Evolutionary conservation across 441 rosid genomes (phyloP).

Genomic region (Cnidoscolus chayamansa): DNA sequence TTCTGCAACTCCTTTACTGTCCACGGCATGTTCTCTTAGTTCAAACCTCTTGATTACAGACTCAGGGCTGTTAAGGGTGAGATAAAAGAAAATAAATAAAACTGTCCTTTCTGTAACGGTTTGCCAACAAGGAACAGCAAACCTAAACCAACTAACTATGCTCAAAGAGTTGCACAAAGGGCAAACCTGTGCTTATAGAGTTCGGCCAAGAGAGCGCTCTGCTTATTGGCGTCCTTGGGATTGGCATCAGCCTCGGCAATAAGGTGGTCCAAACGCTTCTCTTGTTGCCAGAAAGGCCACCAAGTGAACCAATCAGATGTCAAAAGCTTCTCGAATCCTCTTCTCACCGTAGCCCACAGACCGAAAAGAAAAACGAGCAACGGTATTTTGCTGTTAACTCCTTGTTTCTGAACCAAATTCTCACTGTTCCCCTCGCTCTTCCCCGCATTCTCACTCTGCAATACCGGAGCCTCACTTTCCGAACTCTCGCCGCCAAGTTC

Average conservation of each 20-base stretch:
- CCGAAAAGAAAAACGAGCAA: constrained; percentile 57
- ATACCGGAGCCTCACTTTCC: constrained; percentile 18
- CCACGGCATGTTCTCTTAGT: constrained; percentile 73
- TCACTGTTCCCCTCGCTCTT: constrained; percentile 26
- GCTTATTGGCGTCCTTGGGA: constrained; percentile 70
- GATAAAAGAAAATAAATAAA: background rate
- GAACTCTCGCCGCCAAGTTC: constrained; percentile 21
- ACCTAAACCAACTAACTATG: background rate
- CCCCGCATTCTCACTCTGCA: constrained; percentile 25
- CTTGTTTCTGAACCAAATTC: constrained; percentile 27
- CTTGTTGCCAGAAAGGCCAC: constrained; percentile 75
- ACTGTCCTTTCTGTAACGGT: background rate
- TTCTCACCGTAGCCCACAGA: constrained; percentile 52
- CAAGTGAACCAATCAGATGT: constrained; percentile 63
- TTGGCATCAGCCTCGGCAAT: constrained; percentile 82
- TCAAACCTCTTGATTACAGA: constrained; percentile 81
- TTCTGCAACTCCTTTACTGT: constrained; percentile 84
- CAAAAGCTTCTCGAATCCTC: constrained; percentile 46
- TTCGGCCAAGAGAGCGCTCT: constrained; percentile 69
- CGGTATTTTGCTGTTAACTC: constrained; percentile 33
- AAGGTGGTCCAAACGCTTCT: constrained; percentile 64
- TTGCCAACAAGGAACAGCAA: too few relatives aligned
- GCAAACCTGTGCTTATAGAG: constrained; percentile 80
- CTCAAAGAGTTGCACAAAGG: background rate
- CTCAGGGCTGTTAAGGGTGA: constrained; percentile 57